Evolutionary conservation across 1,284 basidiomycete genomes (phyloP).

Genomic region (Lentinus polychrous): DNA sequence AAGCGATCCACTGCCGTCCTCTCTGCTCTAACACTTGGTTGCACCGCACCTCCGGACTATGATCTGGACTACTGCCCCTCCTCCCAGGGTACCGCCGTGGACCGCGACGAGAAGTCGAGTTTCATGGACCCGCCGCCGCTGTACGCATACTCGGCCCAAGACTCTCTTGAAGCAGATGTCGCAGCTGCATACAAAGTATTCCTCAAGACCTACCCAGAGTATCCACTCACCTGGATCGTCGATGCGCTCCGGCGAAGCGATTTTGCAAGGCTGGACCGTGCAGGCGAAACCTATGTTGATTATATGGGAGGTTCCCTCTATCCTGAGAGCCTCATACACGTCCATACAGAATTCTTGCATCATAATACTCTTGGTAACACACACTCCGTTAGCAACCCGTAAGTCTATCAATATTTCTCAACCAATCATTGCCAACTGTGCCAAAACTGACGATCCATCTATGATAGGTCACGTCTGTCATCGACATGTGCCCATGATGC

Average conservation of each 20-base stretch:
- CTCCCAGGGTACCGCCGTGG: conserved; percentile 13
- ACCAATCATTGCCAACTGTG: neutral
- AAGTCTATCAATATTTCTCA: conserved; percentile 22
- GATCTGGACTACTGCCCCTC: conserved; percentile 14
- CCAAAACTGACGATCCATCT: conserved; percentile 8
- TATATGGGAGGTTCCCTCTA: conserved; percentile 78
- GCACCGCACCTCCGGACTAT: conserved; percentile 17
- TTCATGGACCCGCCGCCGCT: conserved; percentile 24
- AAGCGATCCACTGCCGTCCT: conserved; percentile 22
- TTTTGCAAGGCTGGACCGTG: conserved; percentile 53
- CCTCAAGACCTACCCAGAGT: conserved; percentile 32
- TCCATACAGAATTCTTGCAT: conserved; percentile 62
- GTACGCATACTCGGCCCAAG: conserved; percentile 21
- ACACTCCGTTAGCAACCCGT: conserved; percentile 75
- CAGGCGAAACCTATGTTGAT: conserved; percentile 70
- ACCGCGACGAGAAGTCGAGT: conserved; percentile 22
- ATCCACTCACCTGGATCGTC: conserved; percentile 36
- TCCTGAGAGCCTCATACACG: conserved; percentile 64
- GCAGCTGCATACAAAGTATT: conserved; percentile 28
- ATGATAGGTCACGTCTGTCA: conserved; percentile 59
- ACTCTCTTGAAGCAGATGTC: conserved; percentile 24
- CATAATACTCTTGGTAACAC: conserved; percentile 71
- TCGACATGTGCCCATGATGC: conserved; percentile 60
- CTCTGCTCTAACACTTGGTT: conserved; percentile 25
- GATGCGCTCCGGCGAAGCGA: conserved; percentile 68